phyloP scores from a whole-genome alignment of 163 green algal species.

The Volvox carteri region DNA sequence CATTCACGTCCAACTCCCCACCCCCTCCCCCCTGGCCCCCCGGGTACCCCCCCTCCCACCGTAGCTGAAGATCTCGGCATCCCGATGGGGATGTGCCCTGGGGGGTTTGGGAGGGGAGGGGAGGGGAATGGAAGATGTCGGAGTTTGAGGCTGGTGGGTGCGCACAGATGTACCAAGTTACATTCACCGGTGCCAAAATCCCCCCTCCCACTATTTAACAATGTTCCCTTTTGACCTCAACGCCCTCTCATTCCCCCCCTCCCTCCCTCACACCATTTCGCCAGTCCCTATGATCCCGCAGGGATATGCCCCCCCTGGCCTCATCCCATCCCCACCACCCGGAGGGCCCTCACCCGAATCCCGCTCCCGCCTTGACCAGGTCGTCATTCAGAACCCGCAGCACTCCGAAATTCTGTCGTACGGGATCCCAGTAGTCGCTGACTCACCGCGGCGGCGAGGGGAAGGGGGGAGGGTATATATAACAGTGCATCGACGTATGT shows the following conservation, averaged over 20 bases:
- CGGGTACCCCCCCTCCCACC: neutral
- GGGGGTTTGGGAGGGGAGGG: neutral
- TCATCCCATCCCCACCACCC: neutral
- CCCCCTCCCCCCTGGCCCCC: neutral
- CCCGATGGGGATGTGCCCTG: conserved; percentile 77
- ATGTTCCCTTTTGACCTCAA: neutral
- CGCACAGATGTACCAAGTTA: neutral
- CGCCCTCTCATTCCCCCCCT: neutral
- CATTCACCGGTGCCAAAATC: neutral
- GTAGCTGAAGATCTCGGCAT: conserved; percentile 90
- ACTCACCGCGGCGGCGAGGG: neutral
- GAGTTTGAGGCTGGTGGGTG: neutral
- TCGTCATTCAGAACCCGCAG: conserved; percentile 88
- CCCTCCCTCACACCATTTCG: too few species aligned
- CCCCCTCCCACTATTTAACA: neutral
- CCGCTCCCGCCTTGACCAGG: conserved; percentile 76
- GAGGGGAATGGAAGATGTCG: neutral
- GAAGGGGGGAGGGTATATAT: neutral
- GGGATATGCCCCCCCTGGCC: too few species aligned
- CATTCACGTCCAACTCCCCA: neutral
- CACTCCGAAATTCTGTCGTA: conserved; percentile 77
- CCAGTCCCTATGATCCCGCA: too few species aligned
- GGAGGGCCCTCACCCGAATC: conserved; percentile 87
- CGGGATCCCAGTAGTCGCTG: conserved; percentile 57
- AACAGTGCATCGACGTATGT: neutral